Base-by-base conservation (phyloP, 306 rosid species). In the Heteromeles arbutifolia region DNA sequence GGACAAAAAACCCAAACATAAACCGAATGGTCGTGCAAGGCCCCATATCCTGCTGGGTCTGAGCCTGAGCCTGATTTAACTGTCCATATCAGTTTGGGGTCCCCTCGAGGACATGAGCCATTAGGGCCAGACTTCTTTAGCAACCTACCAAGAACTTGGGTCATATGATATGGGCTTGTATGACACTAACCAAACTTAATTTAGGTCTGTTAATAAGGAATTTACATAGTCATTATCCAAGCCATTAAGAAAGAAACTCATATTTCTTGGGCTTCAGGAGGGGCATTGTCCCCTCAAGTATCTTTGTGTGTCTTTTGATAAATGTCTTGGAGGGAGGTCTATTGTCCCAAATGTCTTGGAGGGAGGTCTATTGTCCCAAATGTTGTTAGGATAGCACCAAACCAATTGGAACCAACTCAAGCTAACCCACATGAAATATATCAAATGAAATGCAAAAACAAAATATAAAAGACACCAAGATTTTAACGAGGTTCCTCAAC, bases 11-110 rank as follows among this genome's bases (percentile, higher is more conserved):
- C 43, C 24, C 68, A 18, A 10, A 65, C 48, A 10, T 25, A 65
- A 11, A 32, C 29, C 10, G 26, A 83, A 72, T 59, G 73, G 69
- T 73, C 57, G 69, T 62, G 74, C 71, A 77, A 82, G 61, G 79
- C 50, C 78, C 57, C 68, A 3, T 10, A 37, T 67, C 44, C 10
- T 13, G 25, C 25, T 65, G 14, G 9, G 18, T 31, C 17, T 19
- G 8, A 6, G 4, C 37, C n/a, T 17, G 12, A 14, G 44, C 7
- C 48, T 32, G 4, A 65, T 4, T 8, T 31, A 10, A 32, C 28
- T 34, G 41, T 28, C 41, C 39, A 14, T 17, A 14, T 29, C 39
- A 29, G 1, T 28, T 28, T 1, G 67, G 39, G 44, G 12, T 41
- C 44, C 44, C 12, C 44, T 41, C 44, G 12, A 41, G 44, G 44